Evolutionary conservation across 257 asterid genomes (phyloP).

Genomic region (Solanum sejunctum): DNA sequence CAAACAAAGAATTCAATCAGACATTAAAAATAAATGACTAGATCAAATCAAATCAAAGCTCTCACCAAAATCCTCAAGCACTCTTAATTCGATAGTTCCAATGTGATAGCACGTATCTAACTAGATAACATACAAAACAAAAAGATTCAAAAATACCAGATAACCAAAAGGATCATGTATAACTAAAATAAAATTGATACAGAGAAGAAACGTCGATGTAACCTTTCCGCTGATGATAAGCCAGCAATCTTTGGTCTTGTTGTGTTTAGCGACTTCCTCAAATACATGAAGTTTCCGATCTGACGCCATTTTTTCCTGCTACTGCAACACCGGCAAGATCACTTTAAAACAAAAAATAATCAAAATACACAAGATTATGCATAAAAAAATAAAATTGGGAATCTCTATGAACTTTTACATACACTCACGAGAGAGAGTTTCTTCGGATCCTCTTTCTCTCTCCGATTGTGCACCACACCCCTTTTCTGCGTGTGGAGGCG

Average conservation of each 20-base stretch:
- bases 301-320: slow-evolving; percentile 35
- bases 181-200: neutral
- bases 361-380: neutral
- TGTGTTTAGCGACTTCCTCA: slow-evolving; percentile 73
- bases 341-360: neutral
- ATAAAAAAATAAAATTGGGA: neutral
- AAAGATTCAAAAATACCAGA: neutral
- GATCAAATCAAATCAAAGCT: neutral
- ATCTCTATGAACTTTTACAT: neutral
- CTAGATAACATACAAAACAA: neutral
- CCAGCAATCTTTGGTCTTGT: slow-evolving; percentile 83
- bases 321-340: neutral
- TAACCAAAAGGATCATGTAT: neutral
- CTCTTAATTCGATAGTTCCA: neutral
- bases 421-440: neutral
- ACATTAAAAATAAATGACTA: neutral
- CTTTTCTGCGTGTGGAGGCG: neutral
- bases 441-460: neutral
- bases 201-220: neutral
- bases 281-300: slow-evolving; percentile 40
- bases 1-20: neutral
- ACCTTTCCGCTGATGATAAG: slow-evolving; percentile 78
- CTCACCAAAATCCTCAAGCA: neutral
- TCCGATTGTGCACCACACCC: neutral
- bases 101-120: neutral